Percentiles rank a stretch among this genome's conserved stretches.
These are phyloP conservation scores for Hyphopichia fennica DNA, from an alignment of 1,139 yeast species.

Conservation along the genomic window DNA sequence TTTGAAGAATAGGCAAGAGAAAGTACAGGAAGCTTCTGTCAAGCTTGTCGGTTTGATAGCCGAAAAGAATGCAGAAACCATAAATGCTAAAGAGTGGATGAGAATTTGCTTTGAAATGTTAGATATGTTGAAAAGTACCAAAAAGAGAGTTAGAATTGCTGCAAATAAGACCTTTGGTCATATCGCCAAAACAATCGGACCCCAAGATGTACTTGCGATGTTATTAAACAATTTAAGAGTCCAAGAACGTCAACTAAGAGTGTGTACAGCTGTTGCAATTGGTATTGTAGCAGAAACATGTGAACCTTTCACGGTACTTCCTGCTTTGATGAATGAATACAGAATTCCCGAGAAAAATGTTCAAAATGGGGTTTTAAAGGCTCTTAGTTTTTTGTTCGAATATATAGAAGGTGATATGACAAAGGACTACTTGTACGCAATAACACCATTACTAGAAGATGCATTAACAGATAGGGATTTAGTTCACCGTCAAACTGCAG, in stretches of 20 bases:
- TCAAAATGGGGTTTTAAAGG: slow-evolving; percentile 92
- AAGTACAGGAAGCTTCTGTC: slow-evolving; percentile 86
- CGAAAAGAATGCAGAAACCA: slow-evolving; percentile 76
- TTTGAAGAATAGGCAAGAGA: slow-evolving; percentile 83
- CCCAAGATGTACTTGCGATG: slow-evolving; percentile 89
- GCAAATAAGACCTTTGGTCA: slow-evolving; percentile 92
- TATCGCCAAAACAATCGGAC: slow-evolving; percentile 92
- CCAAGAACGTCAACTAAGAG: slow-evolving; percentile 94
- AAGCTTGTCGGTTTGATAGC: slow-evolving; percentile 84
- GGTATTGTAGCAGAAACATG: slow-evolving; percentile 96
- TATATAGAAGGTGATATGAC: slow-evolving; percentile 78
- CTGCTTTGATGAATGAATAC: slow-evolving; percentile 95
- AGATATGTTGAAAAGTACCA: slow-evolving; percentile 86
- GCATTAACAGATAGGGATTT: slow-evolving; percentile 89
- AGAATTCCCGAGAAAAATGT: slow-evolving; percentile 90
- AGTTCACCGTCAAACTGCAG: slow-evolving; percentile 95
- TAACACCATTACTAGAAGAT: slow-evolving; percentile 81
- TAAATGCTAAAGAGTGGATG: slow-evolving; percentile 97
- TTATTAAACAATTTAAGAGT: slow-evolving; percentile 81
- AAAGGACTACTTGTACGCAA: slow-evolving; percentile 78
- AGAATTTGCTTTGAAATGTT: slow-evolving; percentile 88
- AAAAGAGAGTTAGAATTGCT: slow-evolving; percentile 74
- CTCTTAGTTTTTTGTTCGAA: slow-evolving; percentile 91
- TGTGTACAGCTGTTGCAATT: slow-evolving; percentile 96
- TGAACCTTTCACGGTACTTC: slow-evolving; percentile 92